A percentile compares a stretch with the other conserved stretches of the same genome.
Evolutionary conservation across 345 rosid genomes (phyloP).

Genomic region (Linum lewisii): DNA sequence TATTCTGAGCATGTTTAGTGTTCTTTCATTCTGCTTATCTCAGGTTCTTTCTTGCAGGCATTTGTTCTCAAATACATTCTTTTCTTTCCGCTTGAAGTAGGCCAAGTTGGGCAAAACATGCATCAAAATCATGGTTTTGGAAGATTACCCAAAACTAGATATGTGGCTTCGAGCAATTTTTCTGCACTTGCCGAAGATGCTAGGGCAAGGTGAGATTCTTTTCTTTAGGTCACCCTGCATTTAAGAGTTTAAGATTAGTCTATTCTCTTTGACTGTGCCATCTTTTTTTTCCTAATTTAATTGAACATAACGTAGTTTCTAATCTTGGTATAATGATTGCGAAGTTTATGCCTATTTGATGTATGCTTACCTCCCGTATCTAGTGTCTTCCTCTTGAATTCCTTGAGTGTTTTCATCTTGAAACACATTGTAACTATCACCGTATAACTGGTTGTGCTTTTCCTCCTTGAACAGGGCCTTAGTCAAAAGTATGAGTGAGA

Average conservation of each 20-base stretch:
- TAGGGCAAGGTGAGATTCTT: slow-evolving; percentile 57
- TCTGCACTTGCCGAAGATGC: slow-evolving; percentile 50
- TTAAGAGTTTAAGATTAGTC: neutral
- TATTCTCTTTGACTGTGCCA: neutral
- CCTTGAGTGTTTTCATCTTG: neutral
- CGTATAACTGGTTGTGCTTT: neutral
- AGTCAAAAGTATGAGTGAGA: slow-evolving; percentile 88
- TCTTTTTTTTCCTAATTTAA: neutral
- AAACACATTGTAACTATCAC: neutral
- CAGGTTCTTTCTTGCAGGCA: slow-evolving; percentile 53
- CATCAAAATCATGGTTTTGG: slow-evolving; percentile 33
- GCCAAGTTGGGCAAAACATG: slow-evolving; percentile 27
- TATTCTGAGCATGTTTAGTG: neutral
- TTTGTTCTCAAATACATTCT: slow-evolving; percentile 88
- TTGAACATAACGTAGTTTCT: neutral
- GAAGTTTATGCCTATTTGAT: neutral
- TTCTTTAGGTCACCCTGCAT: slow-evolving; percentile 6
- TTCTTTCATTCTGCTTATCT: slow-evolving; percentile 9
- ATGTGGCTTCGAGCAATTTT: slow-evolving; percentile 44
- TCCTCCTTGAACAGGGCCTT: slow-evolving; percentile 44
- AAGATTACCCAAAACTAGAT: slow-evolving; percentile 27
- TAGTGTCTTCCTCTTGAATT: neutral
- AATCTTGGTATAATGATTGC: slow-evolving; percentile 4
- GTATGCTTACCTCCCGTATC: neutral
- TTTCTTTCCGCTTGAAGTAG: slow-evolving; percentile 65